A percentile compares a stretch with the other conserved stretches of the same genome.
phyloP scores from a whole-genome alignment of 2,329 filamentous ascomycete species.

The Cercospora beticola region DNA sequence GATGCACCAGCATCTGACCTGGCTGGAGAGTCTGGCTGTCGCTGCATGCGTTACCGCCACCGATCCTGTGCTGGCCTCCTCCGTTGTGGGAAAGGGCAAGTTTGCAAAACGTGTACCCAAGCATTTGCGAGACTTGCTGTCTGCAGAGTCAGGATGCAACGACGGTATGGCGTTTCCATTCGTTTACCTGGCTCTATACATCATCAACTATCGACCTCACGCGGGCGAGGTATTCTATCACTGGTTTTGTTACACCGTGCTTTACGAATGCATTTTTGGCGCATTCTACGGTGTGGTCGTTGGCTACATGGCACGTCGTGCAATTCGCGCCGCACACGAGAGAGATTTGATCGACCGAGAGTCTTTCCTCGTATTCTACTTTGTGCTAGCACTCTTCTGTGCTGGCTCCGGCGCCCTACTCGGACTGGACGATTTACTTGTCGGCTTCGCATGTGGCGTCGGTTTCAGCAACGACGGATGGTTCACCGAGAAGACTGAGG shows the following conservation, averaged over 20 bases:
- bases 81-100: conserved; percentile 97
- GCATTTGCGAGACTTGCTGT: conserved; percentile 91
- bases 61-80: conserved; percentile 93
- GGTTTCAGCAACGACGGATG: conserved; percentile 99
- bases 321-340: conserved; percentile 83
- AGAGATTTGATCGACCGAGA: conserved; percentile 88
- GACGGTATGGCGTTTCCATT: conserved; percentile 99
- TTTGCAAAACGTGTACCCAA: conserved; percentile 97
- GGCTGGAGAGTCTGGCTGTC: conserved; percentile 84
- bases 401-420: conserved; percentile 89
- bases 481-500: conserved; percentile 97
- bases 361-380: conserved; percentile 98
- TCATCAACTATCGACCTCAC: conserved; percentile 75
- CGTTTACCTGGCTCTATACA: conserved; percentile 86
- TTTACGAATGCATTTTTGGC: conserved; percentile 96
- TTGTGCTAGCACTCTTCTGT: conserved; percentile 91
- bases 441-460: conserved; percentile 94
- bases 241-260: conserved; percentile 84
- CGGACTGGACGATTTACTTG: conserved; percentile 87
- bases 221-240: conserved; percentile 71
- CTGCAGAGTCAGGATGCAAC: conserved; percentile 96
- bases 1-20: conserved; percentile 68
- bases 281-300: conserved; percentile 82
- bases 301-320: conserved; percentile 85
- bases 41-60: conserved; percentile 96